Evolutionary conservation across 129 eudicot species (phyloP).

Genomic region (Escallonia herrerae): DNA sequence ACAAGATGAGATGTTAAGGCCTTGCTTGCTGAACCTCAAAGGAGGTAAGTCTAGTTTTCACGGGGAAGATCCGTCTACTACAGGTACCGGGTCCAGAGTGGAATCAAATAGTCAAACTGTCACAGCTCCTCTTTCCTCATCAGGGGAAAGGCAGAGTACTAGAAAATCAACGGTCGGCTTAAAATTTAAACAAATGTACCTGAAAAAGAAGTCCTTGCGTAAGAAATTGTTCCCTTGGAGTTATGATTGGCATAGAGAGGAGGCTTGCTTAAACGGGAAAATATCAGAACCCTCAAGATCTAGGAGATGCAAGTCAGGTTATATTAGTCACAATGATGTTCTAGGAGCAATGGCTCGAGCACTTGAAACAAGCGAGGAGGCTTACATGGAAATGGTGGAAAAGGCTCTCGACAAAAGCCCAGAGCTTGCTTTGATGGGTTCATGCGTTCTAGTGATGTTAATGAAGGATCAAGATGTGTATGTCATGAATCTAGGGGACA

Average conservation of each 20-base stretch:
- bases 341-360: constrained; percentile 20
- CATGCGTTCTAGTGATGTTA: constrained; percentile 13
- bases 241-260: constrained; percentile 17
- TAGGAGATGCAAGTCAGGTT: constrained; percentile 11
- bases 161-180: constrained; percentile 7
- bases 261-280: not conserved
- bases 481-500: constrained; percentile 20
- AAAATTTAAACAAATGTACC: constrained; percentile 7
- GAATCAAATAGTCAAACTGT: not conserved
- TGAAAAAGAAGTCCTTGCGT: constrained; percentile 7
- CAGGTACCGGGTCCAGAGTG: not conserved
- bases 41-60: not conserved
- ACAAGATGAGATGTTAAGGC: constrained; percentile 2
- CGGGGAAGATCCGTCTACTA: constrained; percentile 11
- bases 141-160: not conserved
- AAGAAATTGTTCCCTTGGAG: constrained; percentile 18
- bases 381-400: constrained; percentile 15
- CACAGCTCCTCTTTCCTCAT: constrained; percentile 5
- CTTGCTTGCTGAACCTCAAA: not conserved
- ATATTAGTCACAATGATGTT: constrained; percentile 4
- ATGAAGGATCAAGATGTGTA: constrained; percentile 21
- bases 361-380: constrained; percentile 13
- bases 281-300: constrained; percentile 8
- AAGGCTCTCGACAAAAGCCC: constrained; percentile 20
- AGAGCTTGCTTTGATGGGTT: constrained; percentile 20